Conservation (phyloP, 768 basidiomycete species). For the Suillus bovinus region DNA sequence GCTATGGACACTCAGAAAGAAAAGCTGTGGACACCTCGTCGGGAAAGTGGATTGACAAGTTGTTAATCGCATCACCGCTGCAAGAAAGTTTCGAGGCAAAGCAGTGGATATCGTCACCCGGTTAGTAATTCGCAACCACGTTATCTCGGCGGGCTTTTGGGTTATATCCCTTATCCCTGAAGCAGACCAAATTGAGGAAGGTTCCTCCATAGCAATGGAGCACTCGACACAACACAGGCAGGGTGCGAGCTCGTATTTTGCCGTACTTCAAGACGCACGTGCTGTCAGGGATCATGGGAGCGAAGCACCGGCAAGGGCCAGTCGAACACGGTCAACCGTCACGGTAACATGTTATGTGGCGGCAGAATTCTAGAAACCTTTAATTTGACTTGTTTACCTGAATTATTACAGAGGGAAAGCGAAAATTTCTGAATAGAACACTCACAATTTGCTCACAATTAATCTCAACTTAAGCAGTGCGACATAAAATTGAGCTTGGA, state of each 20-base stretch:
- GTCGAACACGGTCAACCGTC: neutral
- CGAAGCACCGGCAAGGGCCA: neutral
- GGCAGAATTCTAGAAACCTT: neutral
- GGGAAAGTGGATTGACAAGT: neutral
- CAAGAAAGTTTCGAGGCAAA: neutral
- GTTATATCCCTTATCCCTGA: neutral
- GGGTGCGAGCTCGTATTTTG: neutral
- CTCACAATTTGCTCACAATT: no score
- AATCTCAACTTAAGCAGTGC: neutral
- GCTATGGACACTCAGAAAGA: neutral
- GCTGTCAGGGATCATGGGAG: neutral
- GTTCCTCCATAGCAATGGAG: neutral
- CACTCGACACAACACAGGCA: neutral
- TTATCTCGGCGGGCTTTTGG: neutral
- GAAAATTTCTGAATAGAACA: neutral
- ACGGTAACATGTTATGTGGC: neutral
- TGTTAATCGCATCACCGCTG: neutral
- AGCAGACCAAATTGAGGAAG: neutral
- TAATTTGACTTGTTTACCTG: neutral
- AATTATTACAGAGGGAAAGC: neutral
- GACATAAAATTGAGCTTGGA: neutral
- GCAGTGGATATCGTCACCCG: neutral
- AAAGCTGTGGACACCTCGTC: neutral
- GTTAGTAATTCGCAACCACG: neutral
- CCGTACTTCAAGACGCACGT: neutral